Evolutionary conservation across 495 filamentous ascomycete species (phyloP), one percentile per base, ranked within the genome.

Genomic region (Aspergillus campestris): DNA sequence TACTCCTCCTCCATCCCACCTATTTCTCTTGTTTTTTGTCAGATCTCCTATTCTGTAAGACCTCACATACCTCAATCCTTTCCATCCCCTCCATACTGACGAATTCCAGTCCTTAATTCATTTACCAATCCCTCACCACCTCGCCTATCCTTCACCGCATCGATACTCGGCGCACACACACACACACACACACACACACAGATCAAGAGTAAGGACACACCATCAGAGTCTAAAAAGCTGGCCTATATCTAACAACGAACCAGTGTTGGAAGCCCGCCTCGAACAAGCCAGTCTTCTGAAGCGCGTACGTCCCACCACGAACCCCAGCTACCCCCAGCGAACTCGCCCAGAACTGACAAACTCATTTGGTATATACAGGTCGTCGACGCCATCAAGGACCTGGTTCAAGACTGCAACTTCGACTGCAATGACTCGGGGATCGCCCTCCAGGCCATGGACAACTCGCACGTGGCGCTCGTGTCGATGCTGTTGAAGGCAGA

Each of bases 361-460:
- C 18, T 24, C 18, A 24, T 53, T 58, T 42, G 34, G 34, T 52
- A 34, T 31, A 14, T 50, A 37, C 56, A 95, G 91, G 87, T 95
- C 52, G 90, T 97, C 66, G 94, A 97, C 66, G 88, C 92, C 48
- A 95, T 99, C 81, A 97, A 95, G 70, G 94, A 99, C 58, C 82
- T 99, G 27, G 92, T 99, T 40, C 92, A 97, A 71, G 91, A 97
- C 72, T 97, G 94, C 80, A 99, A 99, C 72, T 99, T 99, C 72
- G 92, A 99, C 74, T 99, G 94, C 84, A 99, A 97, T 84, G 92
- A 99, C 78, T 87, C 87, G 51, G 92, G 92, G 41, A 91, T 99
- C 65, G 89, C 89, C 42, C 84, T 99, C 28, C 92, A 99, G 72
- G 92, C 92, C 56, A 99, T 99, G 94, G 92, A 99, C 74, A 99